phyloP scores from a whole-genome alignment of 2,329 filamentous ascomycete genomes.

The Pleurostoma richardsiae region DNA sequence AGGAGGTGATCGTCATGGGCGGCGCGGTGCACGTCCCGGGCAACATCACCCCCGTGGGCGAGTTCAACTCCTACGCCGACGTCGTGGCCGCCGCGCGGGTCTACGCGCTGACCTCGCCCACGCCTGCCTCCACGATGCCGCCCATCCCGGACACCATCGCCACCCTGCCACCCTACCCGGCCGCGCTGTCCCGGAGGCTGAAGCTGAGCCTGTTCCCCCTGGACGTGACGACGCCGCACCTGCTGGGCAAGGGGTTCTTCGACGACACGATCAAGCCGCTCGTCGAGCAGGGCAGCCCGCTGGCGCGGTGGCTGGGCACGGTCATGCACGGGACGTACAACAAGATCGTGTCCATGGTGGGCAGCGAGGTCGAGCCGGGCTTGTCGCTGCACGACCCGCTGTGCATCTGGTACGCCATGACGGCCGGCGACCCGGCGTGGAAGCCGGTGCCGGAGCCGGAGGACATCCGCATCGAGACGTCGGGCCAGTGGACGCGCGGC shows the following conservation, averaged over 20 bases:
- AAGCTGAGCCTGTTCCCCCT: constrained; percentile 69
- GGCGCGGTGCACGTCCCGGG: constrained; percentile 75
- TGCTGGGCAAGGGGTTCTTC: constrained; percentile 59
- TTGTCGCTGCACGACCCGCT: constrained; percentile 73
- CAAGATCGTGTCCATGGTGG: constrained; percentile 61
- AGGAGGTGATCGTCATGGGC: constrained; percentile 94
- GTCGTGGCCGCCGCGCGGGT: constrained; percentile 70
- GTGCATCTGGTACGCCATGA: constrained; percentile 73
- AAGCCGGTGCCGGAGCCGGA: constrained; percentile 54
- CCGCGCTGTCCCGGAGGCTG: constrained; percentile 55
- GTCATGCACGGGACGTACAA: constrained; percentile 68
- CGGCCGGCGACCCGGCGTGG: constrained; percentile 54
- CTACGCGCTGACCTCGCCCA: constrained; percentile 70
- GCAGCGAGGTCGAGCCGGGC: constrained; percentile 51
- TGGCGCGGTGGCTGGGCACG: constrained; percentile 67
- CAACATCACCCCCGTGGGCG: constrained; percentile 80
- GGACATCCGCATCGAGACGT: constrained; percentile 85
- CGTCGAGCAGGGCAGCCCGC: constrained; percentile 59
- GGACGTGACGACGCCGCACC: constrained; percentile 70
- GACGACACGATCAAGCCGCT: constrained; percentile 47
- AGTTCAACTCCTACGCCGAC: constrained; percentile 96
- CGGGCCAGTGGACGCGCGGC: constrained; percentile 90
- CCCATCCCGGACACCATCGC: constrained; percentile 48
- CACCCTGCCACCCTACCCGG: constrained; percentile 57
- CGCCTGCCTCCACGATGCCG: constrained; percentile 76